phyloP scores from a whole-genome alignment of 495 filamentous ascomycete genomes.

The Lophium mytilinum region DNA sequence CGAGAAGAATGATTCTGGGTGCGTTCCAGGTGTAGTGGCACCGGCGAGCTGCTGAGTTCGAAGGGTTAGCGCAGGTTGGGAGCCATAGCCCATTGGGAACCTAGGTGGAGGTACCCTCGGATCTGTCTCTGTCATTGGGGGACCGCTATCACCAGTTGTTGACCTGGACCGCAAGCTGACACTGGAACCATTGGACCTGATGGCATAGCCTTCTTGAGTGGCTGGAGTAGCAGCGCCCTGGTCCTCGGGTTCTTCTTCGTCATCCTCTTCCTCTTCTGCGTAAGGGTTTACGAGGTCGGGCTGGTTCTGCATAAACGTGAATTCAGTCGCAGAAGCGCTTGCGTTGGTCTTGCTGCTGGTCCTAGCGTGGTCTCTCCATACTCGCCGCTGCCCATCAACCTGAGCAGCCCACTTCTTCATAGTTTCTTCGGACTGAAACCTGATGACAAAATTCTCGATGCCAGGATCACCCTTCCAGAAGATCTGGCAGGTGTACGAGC shows the following conservation, averaged over 20 bases:
- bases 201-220: conserved; percentile 16
- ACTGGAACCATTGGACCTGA: conserved; percentile 57
- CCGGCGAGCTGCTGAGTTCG: conserved; percentile 55
- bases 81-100: conserved; percentile 53
- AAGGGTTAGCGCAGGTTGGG: conserved; percentile 50
- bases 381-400: conserved; percentile 51
- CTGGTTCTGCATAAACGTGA: conserved; percentile 68
- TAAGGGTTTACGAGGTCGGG: conserved; percentile 69
- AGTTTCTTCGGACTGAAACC: conserved; percentile 77
- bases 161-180: conserved; percentile 74
- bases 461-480: conserved; percentile 97
- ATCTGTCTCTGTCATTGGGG: conserved; percentile 38
- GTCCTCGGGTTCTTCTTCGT: conserved; percentile 42
- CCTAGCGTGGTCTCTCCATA: conserved; percentile 37
- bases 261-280: conserved; percentile 58
- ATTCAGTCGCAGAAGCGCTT: conserved; percentile 63
- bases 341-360: conserved; percentile 43
- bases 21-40: conserved; percentile 46
- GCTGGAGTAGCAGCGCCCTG: conserved; percentile 30
- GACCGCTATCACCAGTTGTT: conserved; percentile 63
- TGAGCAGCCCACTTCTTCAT: conserved; percentile 83
- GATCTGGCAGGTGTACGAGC: conserved; percentile 89
- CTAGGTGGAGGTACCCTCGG: conserved; percentile 54
- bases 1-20: conserved; percentile 77
- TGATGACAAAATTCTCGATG: conserved; percentile 93